phyloP scores from a whole-genome alignment of 805 yeast species.

The Cyberlindnera mycetangii region DNA sequence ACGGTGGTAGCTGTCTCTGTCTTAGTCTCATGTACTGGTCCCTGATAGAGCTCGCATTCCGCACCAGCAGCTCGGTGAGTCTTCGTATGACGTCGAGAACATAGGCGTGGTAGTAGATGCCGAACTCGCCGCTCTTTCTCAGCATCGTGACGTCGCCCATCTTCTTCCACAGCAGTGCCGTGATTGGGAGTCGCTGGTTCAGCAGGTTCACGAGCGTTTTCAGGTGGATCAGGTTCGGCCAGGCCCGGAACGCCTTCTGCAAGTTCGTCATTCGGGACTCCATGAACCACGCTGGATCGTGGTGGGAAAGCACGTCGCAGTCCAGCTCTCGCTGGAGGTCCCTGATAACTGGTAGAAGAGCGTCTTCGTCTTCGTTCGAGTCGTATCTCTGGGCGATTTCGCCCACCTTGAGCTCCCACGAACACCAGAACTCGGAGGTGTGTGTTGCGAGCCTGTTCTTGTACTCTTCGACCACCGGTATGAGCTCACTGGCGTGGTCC shows the following conservation, averaged over 20 bases:
- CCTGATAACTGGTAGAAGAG: background rate
- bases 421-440: slow-evolving; percentile 7
- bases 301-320: background rate
- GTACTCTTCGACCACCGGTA: slow-evolving; percentile 2
- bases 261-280: slow-evolving; percentile 3
- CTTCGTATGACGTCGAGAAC: slow-evolving; percentile 3
- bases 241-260: slow-evolving; percentile 4
- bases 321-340: background rate
- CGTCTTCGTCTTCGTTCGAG: background rate
- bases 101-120: slow-evolving; percentile 4
- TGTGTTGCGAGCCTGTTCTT: background rate
- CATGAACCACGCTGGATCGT: slow-evolving; percentile 7
- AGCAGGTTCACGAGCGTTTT: slow-evolving; percentile 1
- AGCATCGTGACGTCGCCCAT: slow-evolving; percentile 2
- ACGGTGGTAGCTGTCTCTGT: background rate
- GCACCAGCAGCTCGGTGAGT: slow-evolving; percentile 2
- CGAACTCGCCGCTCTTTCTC: slow-evolving; percentile 8
- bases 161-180: slow-evolving; percentile 1
- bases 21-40: slow-evolving; percentile 5
- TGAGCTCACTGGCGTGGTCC: background rate
- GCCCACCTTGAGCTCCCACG: slow-evolving; percentile 4
- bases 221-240: slow-evolving; percentile 6
- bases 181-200: slow-evolving; percentile 2
- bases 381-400: background rate
- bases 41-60: slow-evolving; percentile 1